Evolutionary conservation across 805 yeast genomes (phyloP), one percentile per base, ranked within the genome.

Genomic region (Metschnikowia santaceciliae): DNA sequence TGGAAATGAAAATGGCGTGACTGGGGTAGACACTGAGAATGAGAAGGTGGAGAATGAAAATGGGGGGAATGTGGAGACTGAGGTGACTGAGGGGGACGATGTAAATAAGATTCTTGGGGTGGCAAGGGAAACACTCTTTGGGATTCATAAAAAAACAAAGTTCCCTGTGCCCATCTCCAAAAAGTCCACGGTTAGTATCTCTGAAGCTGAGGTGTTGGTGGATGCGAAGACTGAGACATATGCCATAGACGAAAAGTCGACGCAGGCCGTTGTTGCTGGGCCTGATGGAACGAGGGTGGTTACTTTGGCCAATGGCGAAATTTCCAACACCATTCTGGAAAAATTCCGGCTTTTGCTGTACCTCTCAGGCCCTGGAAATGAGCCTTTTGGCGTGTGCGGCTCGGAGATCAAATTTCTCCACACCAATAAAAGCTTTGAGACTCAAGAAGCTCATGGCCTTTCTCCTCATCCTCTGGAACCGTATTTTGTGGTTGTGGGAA

Each of bases 91-190:
- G 15, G 14, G n/a, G 26, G 17, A 36, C 6, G n/a, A 6, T 6
- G 7, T 6, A 15, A n/a, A 5, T 10, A 6, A 8, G 20, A 35
- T 30, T 32, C 45, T 42, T 15, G 32, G 7, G 7, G 26, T 7
- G 26, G 73, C 76, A 1, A 62, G 75, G 4, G 70, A 65, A 19
- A 57, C 61, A 23, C 61, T 74, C 20, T 72, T 68, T 55, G 62
- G 58, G 41, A 41, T 69, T 17, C 79, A 74, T 54, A 73, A 72
- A 54, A 60, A 68, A 23, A 59, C 59, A 50, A 72, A 71, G 51
- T 55, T 64, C 26, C 37, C 56, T 3, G 55, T 63, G 6, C 56
- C 63, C 0, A 47, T 65, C 6, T 53, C 54, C 3, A 55, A 59
- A 14, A 58, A 55, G 4, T 44, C 57, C n/a, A 20, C 32, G 6